Evolutionary conservation across 306 rosid genomes (phyloP).

Genomic region (Cercis canadensis): DNA sequence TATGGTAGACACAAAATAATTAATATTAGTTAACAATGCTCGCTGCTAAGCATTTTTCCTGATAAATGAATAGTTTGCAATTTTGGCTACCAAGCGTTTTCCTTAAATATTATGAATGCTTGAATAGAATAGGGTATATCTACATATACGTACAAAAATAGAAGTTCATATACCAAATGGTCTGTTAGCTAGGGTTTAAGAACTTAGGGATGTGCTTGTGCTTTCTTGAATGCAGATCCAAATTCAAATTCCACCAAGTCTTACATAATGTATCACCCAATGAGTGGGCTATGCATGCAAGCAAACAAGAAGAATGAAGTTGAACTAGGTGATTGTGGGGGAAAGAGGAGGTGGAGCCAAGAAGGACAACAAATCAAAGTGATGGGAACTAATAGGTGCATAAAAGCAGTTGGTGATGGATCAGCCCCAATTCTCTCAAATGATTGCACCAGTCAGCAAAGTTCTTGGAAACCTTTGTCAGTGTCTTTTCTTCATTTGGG

Average conservation of each 20-base stretch:
- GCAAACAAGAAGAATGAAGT: constrained; percentile 30
- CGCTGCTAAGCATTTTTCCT: too few relatives aligned
- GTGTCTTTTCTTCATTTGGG: constrained; percentile 45
- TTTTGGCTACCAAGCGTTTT: too few relatives aligned
- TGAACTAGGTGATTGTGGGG: constrained; percentile 34
- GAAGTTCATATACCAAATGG: too few relatives aligned
- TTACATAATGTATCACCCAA: constrained; percentile 40
- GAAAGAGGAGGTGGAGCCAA: constrained; percentile 34
- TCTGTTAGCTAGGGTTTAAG: too few relatives aligned
- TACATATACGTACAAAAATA: too few relatives aligned
- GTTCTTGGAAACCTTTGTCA: constrained; percentile 41
- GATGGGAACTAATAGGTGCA: constrained; percentile 1
- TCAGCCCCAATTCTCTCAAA: constrained; percentile 7
- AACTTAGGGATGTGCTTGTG: too few relatives aligned
- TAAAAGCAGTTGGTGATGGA: constrained; percentile 41
- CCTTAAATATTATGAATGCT: too few relatives aligned
- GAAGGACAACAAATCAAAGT: constrained; percentile 35
- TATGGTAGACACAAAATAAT: too few relatives aligned
- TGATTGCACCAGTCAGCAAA: constrained; percentile 36
- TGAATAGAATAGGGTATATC: too few relatives aligned
- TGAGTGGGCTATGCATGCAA: constrained; percentile 42
- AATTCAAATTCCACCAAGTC: constrained; percentile 34
- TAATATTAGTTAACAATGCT: too few relatives aligned
- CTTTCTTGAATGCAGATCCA: constrained; percentile 30
- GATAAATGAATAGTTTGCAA: too few relatives aligned